Evolutionary conservation across 1,284 basidiomycete species (phyloP).

Genomic region (Cutaneotrichosporon cyanovorans): DNA sequence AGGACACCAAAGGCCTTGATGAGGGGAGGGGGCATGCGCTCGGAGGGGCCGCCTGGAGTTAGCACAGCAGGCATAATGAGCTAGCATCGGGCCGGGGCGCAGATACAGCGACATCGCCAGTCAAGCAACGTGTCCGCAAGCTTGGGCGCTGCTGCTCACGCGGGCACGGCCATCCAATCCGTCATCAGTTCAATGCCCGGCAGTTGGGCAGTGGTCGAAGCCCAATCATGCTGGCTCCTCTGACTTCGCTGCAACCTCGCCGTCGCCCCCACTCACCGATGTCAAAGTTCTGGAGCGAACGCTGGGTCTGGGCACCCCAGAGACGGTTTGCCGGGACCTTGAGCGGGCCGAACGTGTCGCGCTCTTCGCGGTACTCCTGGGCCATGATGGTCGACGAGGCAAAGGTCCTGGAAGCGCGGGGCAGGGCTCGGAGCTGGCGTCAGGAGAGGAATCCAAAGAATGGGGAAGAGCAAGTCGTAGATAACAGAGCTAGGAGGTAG

Average conservation of each 20-base stretch:
- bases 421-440: conserved; percentile 18
- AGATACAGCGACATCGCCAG: too few relatives aligned
- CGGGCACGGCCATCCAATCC: too few relatives aligned
- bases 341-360: conserved; percentile 51
- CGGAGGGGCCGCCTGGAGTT: conserved; percentile 59
- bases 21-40: conserved; percentile 85
- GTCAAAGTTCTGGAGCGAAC: conserved; percentile 98
- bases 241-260: not conserved
- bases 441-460: not conserved
- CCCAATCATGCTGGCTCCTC: too few relatives aligned
- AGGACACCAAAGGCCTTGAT: conserved; percentile 97
- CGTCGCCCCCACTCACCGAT: conserved; percentile 56
- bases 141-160: too few relatives aligned
- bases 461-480: not conserved
- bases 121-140: too few relatives aligned
- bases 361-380: conserved; percentile 43
- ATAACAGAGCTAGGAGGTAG: not conserved
- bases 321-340: conserved; percentile 90
- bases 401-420: conserved; percentile 20
- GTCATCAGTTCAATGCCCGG: too few relatives aligned
- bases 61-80: not conserved
- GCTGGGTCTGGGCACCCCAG: conserved; percentile 98
- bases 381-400: conserved; percentile 32
- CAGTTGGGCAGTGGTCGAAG: too few relatives aligned
- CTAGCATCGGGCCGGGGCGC: too few relatives aligned